A percentile compares a stretch with the other conserved stretches of the same genome.
phyloP scores from a whole-genome alignment of 2,329 filamentous ascomycete genomes.

The Fusarium begoniae region DNA sequence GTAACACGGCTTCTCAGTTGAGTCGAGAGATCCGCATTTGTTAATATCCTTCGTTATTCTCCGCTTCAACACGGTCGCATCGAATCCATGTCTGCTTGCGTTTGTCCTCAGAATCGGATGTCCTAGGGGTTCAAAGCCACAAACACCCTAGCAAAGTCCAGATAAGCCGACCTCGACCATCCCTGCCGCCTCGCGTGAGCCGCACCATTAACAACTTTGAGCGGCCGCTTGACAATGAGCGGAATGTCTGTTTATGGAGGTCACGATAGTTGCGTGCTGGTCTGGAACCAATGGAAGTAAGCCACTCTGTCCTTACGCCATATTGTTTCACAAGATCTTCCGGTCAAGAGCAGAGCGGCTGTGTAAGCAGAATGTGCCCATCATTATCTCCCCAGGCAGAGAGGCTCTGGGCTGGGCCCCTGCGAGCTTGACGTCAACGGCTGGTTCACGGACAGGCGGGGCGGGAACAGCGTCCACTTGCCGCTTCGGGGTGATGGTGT shows the following conservation, averaged over 20 bases:
- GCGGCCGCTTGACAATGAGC: neutral
- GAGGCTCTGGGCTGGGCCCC: constrained; percentile 1
- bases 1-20: neutral
- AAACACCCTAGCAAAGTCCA: constrained; percentile 22
- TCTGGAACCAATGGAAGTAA: neutral
- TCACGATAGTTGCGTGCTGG: constrained; percentile 15
- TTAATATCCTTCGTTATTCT: neutral
- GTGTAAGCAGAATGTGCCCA: constrained; percentile 11
- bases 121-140: constrained; percentile 23
- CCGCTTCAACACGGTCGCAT: neutral
- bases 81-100: constrained; percentile 15
- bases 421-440: constrained; percentile 33
- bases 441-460: constrained; percentile 17
- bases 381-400: neutral
- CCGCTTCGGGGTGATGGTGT: constrained; percentile 23
- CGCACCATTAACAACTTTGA: neutral
- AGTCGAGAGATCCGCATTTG: neutral
- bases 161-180: constrained; percentile 24
- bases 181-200: constrained; percentile 16
- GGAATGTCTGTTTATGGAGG: constrained; percentile 5
- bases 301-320: neutral
- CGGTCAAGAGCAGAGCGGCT: neutral
- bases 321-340: constrained; percentile 11
- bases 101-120: constrained; percentile 7
- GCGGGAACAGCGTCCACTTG: constrained; percentile 27